Percentiles rank a stretch among this genome's conserved stretches.
phyloP scores from a whole-genome alignment of 2,329 filamentous ascomycete genomes.

The Aphanoascus verrucosus region DNA sequence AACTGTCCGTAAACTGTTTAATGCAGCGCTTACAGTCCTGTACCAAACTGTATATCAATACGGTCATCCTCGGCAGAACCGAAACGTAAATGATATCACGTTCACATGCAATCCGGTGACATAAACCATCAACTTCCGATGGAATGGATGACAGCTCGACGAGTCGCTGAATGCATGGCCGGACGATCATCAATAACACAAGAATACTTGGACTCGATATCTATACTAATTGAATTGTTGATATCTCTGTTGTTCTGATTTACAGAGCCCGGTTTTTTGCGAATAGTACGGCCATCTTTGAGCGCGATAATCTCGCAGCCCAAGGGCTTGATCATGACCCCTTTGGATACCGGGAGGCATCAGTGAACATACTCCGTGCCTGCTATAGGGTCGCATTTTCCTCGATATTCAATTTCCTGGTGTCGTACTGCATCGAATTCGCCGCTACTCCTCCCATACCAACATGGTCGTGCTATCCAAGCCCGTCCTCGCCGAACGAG shows the following conservation, averaged over 20 bases:
- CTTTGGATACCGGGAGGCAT: background rate
- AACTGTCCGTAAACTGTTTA: too few species aligned
- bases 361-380: background rate
- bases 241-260: background rate
- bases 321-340: background rate
- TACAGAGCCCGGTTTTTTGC: background rate
- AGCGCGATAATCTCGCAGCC: background rate
- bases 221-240: background rate
- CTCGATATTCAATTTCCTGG: background rate
- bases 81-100: background rate
- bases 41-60: too few species aligned
- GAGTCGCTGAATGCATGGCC: background rate
- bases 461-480: constrained; percentile 69
- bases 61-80: background rate
- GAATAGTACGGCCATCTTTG: background rate
- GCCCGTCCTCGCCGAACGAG: constrained; percentile 52
- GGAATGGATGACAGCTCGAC: background rate
- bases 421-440: background rate
- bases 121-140: background rate
- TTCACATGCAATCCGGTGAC: constrained; percentile 1
- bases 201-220: background rate
- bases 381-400: background rate
- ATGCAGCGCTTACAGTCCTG: too few species aligned
- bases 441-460: too few species aligned
- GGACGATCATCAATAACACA: background rate